Evolutionary conservation across 2,329 filamentous ascomycete genomes (phyloP).

Genomic region (Arthrobotrys pseudoclavata): DNA sequence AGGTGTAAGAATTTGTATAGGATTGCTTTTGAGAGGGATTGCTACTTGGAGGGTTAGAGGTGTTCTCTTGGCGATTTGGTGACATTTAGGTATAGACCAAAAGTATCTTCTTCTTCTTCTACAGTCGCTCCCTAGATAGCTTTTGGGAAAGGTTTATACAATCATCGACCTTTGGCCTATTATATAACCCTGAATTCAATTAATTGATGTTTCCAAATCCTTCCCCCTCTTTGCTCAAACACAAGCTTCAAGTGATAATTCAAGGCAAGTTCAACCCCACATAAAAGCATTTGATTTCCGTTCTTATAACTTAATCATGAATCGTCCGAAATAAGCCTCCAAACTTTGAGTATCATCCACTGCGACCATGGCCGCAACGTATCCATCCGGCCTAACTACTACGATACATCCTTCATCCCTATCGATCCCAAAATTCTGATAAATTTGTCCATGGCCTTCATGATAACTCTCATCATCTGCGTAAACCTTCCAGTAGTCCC

Average conservation of each 20-base stretch:
- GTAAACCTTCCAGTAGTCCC: constrained; percentile 73
- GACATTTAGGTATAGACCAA: no score
- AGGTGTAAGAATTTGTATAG: constrained; percentile 21
- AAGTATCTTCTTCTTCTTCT: not conserved
- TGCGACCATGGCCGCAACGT: constrained; percentile 67
- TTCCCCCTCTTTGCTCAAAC: no score
- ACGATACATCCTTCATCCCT: constrained; percentile 72
- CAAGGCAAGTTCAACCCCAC: no score
- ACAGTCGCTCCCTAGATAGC: not conserved
- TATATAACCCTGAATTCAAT: no score
- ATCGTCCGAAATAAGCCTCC: constrained; percentile 50
- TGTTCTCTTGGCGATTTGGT: not conserved
- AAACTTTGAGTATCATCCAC: constrained; percentile 38
- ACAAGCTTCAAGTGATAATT: no score
- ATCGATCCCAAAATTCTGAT: constrained; percentile 74
- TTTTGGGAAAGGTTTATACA: no score
- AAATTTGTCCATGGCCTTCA: constrained; percentile 70
- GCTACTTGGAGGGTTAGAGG: constrained; percentile 14
- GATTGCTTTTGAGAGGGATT: constrained; percentile 34
- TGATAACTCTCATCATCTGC: constrained; percentile 72
- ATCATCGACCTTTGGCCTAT: not conserved
- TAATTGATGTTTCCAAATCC: no score
- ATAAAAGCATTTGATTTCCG: not conserved
- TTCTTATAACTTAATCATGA: constrained; percentile 45
- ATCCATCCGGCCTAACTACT: constrained; percentile 76